These are phyloP conservation scores for Fraxinus velutina DNA, from an alignment of 305 asterid species.

Conservation along the genomic window DNA sequence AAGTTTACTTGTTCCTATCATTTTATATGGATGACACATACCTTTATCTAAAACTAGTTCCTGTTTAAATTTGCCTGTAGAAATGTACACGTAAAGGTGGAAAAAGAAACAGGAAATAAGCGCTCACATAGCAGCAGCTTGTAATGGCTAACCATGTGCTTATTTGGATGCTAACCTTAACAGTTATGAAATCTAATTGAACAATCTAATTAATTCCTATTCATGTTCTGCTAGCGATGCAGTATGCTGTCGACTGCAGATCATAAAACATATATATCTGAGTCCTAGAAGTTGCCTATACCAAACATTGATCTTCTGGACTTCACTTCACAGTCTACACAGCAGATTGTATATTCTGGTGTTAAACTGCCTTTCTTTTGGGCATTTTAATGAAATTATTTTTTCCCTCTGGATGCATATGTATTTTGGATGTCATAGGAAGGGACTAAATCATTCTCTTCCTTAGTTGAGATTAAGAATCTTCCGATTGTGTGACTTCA, in stretches of 20 bases:
- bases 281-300: neutral
- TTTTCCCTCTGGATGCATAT: neutral
- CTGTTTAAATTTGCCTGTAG: conserved; percentile 6
- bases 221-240: neutral
- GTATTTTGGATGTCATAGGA: neutral
- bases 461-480: neutral
- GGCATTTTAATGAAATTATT: neutral
- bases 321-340: neutral
- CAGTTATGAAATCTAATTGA: neutral
- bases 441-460: neutral
- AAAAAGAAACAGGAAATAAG: conserved; percentile 9
- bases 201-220: neutral
- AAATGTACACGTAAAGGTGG: neutral
- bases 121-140: conserved; percentile 7
- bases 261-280: neutral
- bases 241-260: neutral
- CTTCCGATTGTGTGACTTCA: neutral
- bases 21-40: conserved; percentile 20
- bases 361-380: neutral
- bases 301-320: neutral
- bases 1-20: conserved; percentile 32
- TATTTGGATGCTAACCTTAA: neutral
- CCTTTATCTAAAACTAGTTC: conserved; percentile 13
- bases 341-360: neutral
- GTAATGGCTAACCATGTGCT: conserved; percentile 13